Evolutionary conservation across 2,329 filamentous ascomycete species (phyloP).

Genomic region (Dothistroma septosporum): DNA sequence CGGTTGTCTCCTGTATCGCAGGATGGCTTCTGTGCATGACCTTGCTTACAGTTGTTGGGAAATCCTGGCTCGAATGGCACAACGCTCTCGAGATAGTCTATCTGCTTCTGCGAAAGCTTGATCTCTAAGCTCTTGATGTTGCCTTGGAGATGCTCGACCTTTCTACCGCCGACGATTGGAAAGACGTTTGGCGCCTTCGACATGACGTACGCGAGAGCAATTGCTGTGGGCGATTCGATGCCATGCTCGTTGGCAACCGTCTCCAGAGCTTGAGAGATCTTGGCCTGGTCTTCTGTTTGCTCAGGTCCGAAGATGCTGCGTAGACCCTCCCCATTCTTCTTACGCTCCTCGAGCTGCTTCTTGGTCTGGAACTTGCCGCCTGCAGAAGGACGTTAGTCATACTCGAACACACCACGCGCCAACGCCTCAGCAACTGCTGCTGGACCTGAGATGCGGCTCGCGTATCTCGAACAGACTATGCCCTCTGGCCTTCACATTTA

Average conservation of each 20-base stretch:
- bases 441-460: no score
- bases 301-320: slow-evolving; percentile 26
- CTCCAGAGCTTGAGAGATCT: slow-evolving; percentile 56
- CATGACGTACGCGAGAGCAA: slow-evolving; percentile 66
- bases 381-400: slow-evolving; percentile 28
- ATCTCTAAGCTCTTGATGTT: slow-evolving; percentile 67
- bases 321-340: slow-evolving; percentile 35
- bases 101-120: slow-evolving; percentile 57
- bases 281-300: slow-evolving; percentile 45
- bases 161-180: slow-evolving; percentile 67
- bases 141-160: slow-evolving; percentile 62
- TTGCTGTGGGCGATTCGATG: slow-evolving; percentile 31
- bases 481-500: background rate
- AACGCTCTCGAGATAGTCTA: slow-evolving; percentile 62
- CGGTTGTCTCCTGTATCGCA: no score
- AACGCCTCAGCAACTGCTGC: no score
- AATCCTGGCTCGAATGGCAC: slow-evolving; percentile 63
- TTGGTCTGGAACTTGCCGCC: slow-evolving; percentile 42
- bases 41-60: slow-evolving; percentile 42
- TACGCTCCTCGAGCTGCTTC: slow-evolving; percentile 45
- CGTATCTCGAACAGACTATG: no score
- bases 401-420: no score
- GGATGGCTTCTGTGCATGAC: no score
- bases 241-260: slow-evolving; percentile 56
- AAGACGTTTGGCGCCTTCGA: slow-evolving; percentile 52